Conservation (phyloP, 768 basidiomycete genomes). For the Pleurotus cornucopiae region DNA sequence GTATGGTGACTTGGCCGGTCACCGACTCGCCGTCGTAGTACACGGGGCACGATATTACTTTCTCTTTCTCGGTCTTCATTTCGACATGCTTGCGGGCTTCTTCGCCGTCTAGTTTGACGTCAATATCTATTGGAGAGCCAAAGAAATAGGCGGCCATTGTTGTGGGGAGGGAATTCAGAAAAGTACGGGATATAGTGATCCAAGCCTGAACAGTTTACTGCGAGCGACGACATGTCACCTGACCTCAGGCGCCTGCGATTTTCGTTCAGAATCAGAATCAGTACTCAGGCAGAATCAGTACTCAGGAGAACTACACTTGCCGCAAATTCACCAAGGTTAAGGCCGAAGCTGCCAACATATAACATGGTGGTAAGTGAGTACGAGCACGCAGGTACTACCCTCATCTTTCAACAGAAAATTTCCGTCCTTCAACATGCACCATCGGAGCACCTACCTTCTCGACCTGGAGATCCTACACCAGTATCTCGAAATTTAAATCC, state of each 20-base stretch:
- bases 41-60: slow-evolving; percentile 79
- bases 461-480: slow-evolving; percentile 83
- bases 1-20: slow-evolving; percentile 78
- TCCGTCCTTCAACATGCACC: slow-evolving; percentile 83
- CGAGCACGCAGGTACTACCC: not conserved
- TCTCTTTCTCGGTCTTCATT: slow-evolving; percentile 86
- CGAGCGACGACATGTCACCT: no score
- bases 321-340: no score
- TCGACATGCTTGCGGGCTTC: slow-evolving; percentile 87
- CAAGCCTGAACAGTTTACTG: not conserved
- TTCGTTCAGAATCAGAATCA: not conserved
- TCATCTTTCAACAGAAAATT: slow-evolving; percentile 61
- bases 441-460: slow-evolving; percentile 63
- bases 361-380: slow-evolving; percentile 1
- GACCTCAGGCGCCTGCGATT: not conserved
- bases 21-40: slow-evolving; percentile 97
- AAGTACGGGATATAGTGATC: not conserved
- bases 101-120: slow-evolving; percentile 84
- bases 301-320: not conserved
- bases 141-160: slow-evolving; percentile 90
- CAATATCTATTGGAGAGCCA: slow-evolving; percentile 84
- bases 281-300: not conserved
- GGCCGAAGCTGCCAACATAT: not conserved
- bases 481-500: slow-evolving; percentile 91
- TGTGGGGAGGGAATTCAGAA: not conserved